Conservation (phyloP, 176 grass and related monocot genomes). For the Alloteropsis semialata region DNA sequence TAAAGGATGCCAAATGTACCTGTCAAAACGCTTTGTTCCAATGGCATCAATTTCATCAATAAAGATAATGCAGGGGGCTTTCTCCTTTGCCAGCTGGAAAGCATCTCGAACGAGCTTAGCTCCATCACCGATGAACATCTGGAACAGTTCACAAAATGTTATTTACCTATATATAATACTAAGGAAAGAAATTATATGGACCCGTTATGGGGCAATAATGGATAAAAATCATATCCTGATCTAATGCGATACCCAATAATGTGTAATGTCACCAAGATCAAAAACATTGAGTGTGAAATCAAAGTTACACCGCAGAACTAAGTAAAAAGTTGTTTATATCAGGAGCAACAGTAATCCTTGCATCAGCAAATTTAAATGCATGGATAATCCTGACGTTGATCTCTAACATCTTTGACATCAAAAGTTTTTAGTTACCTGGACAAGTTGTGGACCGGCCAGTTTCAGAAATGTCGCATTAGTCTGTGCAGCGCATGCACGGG, state of each 20-base stretch:
- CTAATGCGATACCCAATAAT: not conserved
- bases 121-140: slow-evolving; percentile 21
- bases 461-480: slow-evolving; percentile 97
- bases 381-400: not conserved
- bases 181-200: not conserved
- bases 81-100: slow-evolving; percentile 21
- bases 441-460: slow-evolving; percentile 82
- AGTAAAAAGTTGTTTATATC: not conserved
- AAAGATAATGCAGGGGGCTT: slow-evolving; percentile 18
- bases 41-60: slow-evolving; percentile 25
- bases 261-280: not conserved
- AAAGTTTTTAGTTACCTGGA: slow-evolving; percentile 52
- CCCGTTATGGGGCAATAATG: not conserved
- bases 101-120: slow-evolving; percentile 4
- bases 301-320: not conserved
- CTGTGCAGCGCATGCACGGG: slow-evolving; percentile 92
- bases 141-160: not conserved
- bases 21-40: slow-evolving; percentile 23
- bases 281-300: not conserved
- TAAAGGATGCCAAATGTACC: no score
- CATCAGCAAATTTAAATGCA: not conserved
- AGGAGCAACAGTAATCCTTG: not conserved
- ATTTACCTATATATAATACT: not conserved
- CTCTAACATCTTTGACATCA: not conserved
- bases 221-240: not conserved